Base-by-base conservation (phyloP, 2,329 filamentous ascomycete genomes). In the Aspergillus sp. region DNA sequence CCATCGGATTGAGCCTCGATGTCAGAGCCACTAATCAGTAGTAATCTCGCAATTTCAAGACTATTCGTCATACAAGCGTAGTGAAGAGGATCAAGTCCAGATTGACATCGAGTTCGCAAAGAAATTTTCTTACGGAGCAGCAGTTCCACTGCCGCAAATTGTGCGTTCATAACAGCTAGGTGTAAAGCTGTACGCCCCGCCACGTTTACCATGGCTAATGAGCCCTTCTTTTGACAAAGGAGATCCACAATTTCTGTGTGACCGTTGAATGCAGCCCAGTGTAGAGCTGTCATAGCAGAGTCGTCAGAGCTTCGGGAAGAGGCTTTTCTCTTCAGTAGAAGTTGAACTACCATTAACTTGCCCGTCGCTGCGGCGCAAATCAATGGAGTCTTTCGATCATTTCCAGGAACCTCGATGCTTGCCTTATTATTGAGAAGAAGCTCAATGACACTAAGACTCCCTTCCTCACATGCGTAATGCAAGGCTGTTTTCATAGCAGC, bases 221-320 rank as follows among this genome's bases (percentile, higher is more conserved):
- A 46, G 6, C 52, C 52, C 50, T 60, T 64, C 39, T 53, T 62
- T 30, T 61, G 53, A 32, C 60, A 54, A 4, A 69, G 53, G 10
- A 65, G 42, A 1, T 60, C 44, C 8, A 68, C 60, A 12, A 64
- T 54, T 27, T 68, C 63, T n/a, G 57, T 52, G 39, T 68, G 65
- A 2, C 65, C 66, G 39, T 66, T 66, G 44, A 56, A 66, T 6
- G 60, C 57, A 27, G 66, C 66, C 65, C 64, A 68, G 39, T 69
- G 66, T 13, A 69, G 40, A 0, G 63, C 58, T 7, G 62, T 66
- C 65, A 68, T 68, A 5, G 56, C 59, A 11, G 50, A 54, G 38
- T 68, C 62, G 39, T 63, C 64, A 1, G 47, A 45, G 32, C 47
- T 47, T 36, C 54, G 53, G 6, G 44, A 39, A 5, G 55, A 60